Base-by-base conservation (phyloP, 176 grass and related monocot genomes). In the Saccharum officinarum region DNA sequence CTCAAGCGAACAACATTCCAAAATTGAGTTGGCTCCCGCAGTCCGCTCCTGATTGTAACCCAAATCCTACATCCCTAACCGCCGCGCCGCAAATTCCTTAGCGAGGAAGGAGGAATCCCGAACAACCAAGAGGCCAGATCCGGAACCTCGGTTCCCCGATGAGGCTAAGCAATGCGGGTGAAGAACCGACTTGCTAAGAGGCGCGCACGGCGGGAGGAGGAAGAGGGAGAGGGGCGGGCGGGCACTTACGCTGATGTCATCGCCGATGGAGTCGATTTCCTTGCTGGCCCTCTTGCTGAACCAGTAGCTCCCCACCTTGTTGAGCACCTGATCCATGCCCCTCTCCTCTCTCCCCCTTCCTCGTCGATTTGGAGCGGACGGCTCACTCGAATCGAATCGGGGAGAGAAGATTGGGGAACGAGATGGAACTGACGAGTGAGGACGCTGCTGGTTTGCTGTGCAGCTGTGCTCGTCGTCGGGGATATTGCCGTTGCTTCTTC, bases 301-400 rank as follows among this genome's bases (percentile, higher is more conserved):
- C 97, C 94, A 97, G 92, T 99, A 99, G 90, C 85, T 89, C 36
- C 97, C 94, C 28, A 86, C 97, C 94, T 96, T 94, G 90, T 94
- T 92, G 79, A 99, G 62, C 54, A 97, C 83, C 86, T 96, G 90
- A 90, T 99, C 92, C 97, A 99, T 98, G 45, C 4, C 28, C 70
- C 14, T 41, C n/a, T 4, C 71, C 22, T 26, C 85, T 46, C 41
- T 45, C 62, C 30, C 42, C 23, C 64, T 69, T 79, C 7, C 52
- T 34, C 10, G 28, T 7, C 39, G 22, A 40, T 49, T 68, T 22
- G 82, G 63, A 74, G 68, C n/a, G 78, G 71, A 3, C 9, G 25
- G 44, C 7, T 33, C 46, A 10, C 20, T 18, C 12, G 66, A 38
- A 17, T 41, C 70, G 71, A 77, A 72, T 82, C 18, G 65, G 78